A percentile compares a stretch with the other conserved stretches of the same genome.
Conservation (phyloP, 2,329 filamentous ascomycete species). For the Diaporthe velutina region DNA sequence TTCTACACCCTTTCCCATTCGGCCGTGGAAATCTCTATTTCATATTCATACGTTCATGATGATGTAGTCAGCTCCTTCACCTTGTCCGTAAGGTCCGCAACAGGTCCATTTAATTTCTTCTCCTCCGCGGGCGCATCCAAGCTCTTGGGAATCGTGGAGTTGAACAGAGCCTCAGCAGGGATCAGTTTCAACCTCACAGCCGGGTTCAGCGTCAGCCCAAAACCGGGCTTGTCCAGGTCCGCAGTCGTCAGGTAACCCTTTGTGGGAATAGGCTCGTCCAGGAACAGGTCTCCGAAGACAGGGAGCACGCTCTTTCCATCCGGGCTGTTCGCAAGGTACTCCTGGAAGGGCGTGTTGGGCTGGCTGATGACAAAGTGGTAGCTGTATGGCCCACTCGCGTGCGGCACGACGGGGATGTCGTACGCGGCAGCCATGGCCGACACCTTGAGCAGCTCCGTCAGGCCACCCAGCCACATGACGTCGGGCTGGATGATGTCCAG, state of each 20-base stretch:
- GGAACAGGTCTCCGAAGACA: constrained; percentile 91
- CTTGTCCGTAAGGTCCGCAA: constrained; percentile 51
- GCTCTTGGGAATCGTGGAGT: constrained; percentile 68
- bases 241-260: constrained; percentile 85
- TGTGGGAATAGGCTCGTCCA: constrained; percentile 89
- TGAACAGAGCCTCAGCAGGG: constrained; percentile 79
- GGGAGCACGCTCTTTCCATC: constrained; percentile 91
- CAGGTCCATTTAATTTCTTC: constrained; percentile 43
- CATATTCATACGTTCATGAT: constrained; percentile 13
- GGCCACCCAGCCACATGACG: constrained; percentile 95
- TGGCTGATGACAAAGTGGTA: constrained; percentile 97
- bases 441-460: constrained; percentile 93
- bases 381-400: constrained; percentile 92
- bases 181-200: constrained; percentile 79
- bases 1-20: neutral
- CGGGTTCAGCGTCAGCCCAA: constrained; percentile 89
- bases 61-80: constrained; percentile 50
- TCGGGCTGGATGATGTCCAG: constrained; percentile 95
- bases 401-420: constrained; percentile 94
- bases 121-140: constrained; percentile 39
- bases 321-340: constrained; percentile 93
- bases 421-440: constrained; percentile 91
- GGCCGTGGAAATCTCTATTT: neutral
- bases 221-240: constrained; percentile 89
- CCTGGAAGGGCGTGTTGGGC: constrained; percentile 93